These are phyloP conservation scores for Phytopythium mirpurense DNA, from an alignment of 352 stramenopile genomes.

Conservation along the genomic window DNA sequence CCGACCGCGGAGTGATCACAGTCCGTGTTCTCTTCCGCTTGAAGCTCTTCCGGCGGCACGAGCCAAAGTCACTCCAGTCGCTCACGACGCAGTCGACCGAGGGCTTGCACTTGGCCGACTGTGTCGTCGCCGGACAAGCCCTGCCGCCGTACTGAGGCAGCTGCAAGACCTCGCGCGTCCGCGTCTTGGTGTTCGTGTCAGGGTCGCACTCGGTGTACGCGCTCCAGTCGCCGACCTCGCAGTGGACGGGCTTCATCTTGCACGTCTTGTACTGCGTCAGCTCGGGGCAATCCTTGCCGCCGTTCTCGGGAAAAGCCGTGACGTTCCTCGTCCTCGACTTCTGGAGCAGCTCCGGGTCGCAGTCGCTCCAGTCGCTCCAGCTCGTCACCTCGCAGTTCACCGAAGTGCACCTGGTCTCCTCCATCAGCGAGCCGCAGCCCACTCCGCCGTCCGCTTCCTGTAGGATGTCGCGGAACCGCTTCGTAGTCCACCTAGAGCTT, in stretches of 20 bases:
- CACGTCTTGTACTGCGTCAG: conserved; percentile 30
- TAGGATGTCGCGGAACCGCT: conserved; percentile 32
- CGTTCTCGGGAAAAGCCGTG: conserved; percentile 17
- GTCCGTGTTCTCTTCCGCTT: conserved; percentile 31
- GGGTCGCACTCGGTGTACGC: conserved; percentile 37
- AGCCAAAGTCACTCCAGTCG: conserved; percentile 38
- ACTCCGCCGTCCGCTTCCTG: conserved; percentile 33
- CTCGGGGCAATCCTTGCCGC: conserved; percentile 27
- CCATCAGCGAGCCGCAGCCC: conserved; percentile 33
- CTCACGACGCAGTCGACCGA: conserved; percentile 53
- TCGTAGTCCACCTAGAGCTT: conserved; percentile 14
- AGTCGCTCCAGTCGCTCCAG: conserved; percentile 32
- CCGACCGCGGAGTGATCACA: conserved; percentile 24
- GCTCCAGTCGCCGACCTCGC: conserved; percentile 42
- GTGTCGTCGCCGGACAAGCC: conserved; percentile 27
- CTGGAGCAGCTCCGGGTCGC: conserved; percentile 15
- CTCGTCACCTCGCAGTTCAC: conserved; percentile 38
- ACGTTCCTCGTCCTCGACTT: conserved; percentile 28
- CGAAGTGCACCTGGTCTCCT: conserved; percentile 32
- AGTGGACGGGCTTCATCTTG: conserved; percentile 36
- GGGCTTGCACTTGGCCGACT: conserved; percentile 30
- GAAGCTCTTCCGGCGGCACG: conserved; percentile 26
- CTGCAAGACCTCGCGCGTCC: conserved; percentile 32
- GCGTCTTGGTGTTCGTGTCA: conserved; percentile 38
- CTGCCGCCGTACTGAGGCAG: conserved; percentile 28